Percentiles rank a stretch among this genome's conserved stretches.
Evolutionary conservation across 495 filamentous ascomycete genomes (phyloP).

Genomic region (Penicillium ochrochloron): DNA sequence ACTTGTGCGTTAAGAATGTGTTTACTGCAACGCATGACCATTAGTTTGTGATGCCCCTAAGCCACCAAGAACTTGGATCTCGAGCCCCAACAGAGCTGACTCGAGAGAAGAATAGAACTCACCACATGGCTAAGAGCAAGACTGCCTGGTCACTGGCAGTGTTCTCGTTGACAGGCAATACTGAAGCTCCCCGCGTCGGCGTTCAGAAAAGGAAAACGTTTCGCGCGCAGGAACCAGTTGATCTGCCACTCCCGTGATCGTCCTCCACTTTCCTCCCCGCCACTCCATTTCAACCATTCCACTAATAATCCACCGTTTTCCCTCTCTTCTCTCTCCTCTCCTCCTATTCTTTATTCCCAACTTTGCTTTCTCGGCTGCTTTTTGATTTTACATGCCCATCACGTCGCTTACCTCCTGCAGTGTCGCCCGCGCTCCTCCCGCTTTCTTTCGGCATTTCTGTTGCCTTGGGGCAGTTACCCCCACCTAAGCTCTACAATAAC

Average conservation of each 20-base stretch:
- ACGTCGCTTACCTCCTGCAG: constrained; percentile 20
- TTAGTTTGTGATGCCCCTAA: constrained; percentile 18
- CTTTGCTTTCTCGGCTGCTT: constrained; percentile 10
- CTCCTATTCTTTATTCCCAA: constrained; percentile 18
- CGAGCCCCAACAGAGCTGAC: constrained; percentile 8
- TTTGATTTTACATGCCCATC: constrained; percentile 18
- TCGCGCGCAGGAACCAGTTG: constrained; percentile 31
- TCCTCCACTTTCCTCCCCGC: constrained; percentile 39
- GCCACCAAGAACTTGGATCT: neutral
- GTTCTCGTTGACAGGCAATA: neutral
- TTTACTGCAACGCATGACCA: constrained; percentile 62
- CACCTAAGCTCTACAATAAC: constrained; percentile 16
- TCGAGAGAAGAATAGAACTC: constrained; percentile 19
- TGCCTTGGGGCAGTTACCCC: constrained; percentile 10
- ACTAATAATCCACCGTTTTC: neutral
- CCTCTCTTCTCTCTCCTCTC: constrained; percentile 8
- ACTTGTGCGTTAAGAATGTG: constrained; percentile 98
- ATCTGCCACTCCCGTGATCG: constrained; percentile 38
- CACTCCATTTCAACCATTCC: constrained; percentile 27
- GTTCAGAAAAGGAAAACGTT: constrained; percentile 21
- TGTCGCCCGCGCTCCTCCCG: constrained; percentile 3
- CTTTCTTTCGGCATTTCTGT: constrained; percentile 17
- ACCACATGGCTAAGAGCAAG: constrained; percentile 33
- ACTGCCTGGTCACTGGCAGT: neutral
- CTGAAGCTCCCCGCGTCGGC: constrained; percentile 13